phyloP scores from a whole-genome alignment of 2,329 filamentous ascomycete species.

The Stromatinia cepivora region DNA sequence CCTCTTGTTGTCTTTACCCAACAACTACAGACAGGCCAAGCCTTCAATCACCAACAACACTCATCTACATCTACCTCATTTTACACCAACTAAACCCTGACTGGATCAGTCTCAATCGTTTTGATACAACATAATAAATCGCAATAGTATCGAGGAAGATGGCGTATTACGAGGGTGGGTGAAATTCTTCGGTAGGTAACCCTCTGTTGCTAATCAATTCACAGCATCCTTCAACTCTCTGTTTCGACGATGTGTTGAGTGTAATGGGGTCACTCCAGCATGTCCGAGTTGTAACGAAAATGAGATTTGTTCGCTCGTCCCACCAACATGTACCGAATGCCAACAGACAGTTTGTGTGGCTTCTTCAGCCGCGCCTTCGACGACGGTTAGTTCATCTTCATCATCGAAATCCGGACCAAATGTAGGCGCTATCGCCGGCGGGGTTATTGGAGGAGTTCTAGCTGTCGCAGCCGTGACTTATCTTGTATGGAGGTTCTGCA shows the following conservation, averaged over 20 bases:
- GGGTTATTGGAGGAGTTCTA: slow-evolving; percentile 82
- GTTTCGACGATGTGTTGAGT: slow-evolving; percentile 57
- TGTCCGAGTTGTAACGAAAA: slow-evolving; percentile 59
- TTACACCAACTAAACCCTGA: background rate
- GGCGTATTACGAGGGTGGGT: slow-evolving; percentile 23
- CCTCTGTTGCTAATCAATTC: slow-evolving; percentile 28
- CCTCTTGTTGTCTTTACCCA: background rate
- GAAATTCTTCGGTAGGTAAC: slow-evolving; percentile 20
- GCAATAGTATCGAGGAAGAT: background rate
- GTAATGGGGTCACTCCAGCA: slow-evolving; percentile 53
- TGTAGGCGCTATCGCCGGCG: slow-evolving; percentile 84
- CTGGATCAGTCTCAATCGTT: slow-evolving; percentile 1
- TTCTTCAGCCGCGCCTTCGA: slow-evolving; percentile 36
- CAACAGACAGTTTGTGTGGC: slow-evolving; percentile 56
- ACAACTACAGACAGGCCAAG: background rate
- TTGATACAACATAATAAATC: slow-evolving; percentile 24
- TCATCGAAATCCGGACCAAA: slow-evolving; percentile 57
- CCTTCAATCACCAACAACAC: slow-evolving; percentile 9
- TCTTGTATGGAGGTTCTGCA: slow-evolving; percentile 82
- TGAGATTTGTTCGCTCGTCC: slow-evolving; percentile 60
- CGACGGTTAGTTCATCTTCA: slow-evolving; percentile 34
- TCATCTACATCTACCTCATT: background rate
- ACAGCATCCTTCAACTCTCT: slow-evolving; percentile 41
- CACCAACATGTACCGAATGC: slow-evolving; percentile 60
- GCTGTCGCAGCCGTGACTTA: slow-evolving; percentile 74